phyloP scores from a whole-genome alignment of 1,139 yeast species.

The Taiozyma onychis region DNA sequence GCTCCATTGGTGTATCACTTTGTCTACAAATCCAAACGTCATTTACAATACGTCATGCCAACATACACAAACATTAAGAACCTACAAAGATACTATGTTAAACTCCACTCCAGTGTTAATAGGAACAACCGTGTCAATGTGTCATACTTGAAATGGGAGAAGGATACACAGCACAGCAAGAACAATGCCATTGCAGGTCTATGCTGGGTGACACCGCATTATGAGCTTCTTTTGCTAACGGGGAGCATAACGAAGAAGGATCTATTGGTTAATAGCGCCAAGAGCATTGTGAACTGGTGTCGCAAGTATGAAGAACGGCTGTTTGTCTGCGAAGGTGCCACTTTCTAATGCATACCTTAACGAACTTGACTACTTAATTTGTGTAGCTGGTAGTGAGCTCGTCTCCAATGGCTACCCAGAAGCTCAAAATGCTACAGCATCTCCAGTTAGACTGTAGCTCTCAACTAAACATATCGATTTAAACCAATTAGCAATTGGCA shows the following conservation, averaged over 20 bases:
- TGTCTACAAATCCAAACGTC: conserved; percentile 62
- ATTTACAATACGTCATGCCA: conserved; percentile 50
- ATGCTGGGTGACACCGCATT: conserved; percentile 50
- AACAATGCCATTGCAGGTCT: conserved; percentile 39
- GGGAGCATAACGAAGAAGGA: conserved; percentile 43
- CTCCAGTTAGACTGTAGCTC: no score
- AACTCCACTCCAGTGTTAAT: conserved; percentile 17
- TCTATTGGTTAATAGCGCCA: conserved; percentile 45
- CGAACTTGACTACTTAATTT: background rate
- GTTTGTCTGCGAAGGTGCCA: conserved; percentile 60
- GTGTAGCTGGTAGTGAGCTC: no score
- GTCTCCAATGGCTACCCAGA: no score
- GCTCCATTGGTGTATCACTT: conserved; percentile 72
- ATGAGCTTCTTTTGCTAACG: conserved; percentile 50
- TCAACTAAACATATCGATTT: no score
- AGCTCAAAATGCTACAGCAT: no score
- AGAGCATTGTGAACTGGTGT: conserved; percentile 52
- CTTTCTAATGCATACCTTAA: conserved; percentile 28
- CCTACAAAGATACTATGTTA: conserved; percentile 18
- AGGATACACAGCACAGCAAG: conserved; percentile 4
- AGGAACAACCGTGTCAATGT: conserved; percentile 15
- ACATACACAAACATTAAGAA: conserved; percentile 15
- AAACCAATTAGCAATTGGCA: no score
- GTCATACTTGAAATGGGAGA: conserved; percentile 33
- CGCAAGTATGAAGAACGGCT: conserved; percentile 48